A percentile compares a stretch with the other conserved stretches of the same genome.
These are phyloP conservation scores for Xylogone sp. DNA, from an alignment of 2,329 filamentous ascomycete genomes.

Conservation along the genomic window DNA sequence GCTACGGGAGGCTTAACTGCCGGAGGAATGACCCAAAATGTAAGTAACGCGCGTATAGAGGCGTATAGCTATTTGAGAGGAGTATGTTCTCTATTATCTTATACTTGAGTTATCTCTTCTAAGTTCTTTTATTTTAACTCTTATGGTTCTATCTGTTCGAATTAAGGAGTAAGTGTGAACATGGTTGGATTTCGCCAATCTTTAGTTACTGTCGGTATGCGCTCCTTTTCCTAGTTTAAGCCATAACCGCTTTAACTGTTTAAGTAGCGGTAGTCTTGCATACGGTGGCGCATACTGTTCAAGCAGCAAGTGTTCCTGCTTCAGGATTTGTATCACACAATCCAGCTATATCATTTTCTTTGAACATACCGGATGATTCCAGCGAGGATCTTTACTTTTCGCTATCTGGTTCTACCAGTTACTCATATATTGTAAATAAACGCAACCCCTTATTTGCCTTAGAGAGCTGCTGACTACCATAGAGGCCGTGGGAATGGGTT, in stretches of 20 bases:
- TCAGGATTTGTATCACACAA: conserved; percentile 42
- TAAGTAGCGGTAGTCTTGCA: neutral
- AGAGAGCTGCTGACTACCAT: neutral
- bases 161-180: too few relatives aligned
- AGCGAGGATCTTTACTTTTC: conserved; percentile 50
- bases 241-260: neutral
- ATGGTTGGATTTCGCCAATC: too few relatives aligned
- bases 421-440: conserved; percentile 41
- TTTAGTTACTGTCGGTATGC: too few relatives aligned
- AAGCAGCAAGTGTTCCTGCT: conserved; percentile 31
- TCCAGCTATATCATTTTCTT: conserved; percentile 43
- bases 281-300: neutral
- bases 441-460: neutral
- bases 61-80: too few relatives aligned
- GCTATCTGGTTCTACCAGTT: conserved; percentile 41
- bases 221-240: too few relatives aligned
- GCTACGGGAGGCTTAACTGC: too few relatives aligned
- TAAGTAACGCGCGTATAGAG: too few relatives aligned
- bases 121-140: too few relatives aligned
- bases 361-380: conserved; percentile 42
- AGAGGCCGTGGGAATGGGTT: conserved; percentile 49
- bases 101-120: too few relatives aligned
- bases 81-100: too few relatives aligned
- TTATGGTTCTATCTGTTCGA: too few relatives aligned
- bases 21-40: too few relatives aligned